Percentiles rank a stretch among this genome's conserved stretches.
phyloP scores from a whole-genome alignment of 371 early-diverging fungal genomes.

The Smittium culicis region DNA sequence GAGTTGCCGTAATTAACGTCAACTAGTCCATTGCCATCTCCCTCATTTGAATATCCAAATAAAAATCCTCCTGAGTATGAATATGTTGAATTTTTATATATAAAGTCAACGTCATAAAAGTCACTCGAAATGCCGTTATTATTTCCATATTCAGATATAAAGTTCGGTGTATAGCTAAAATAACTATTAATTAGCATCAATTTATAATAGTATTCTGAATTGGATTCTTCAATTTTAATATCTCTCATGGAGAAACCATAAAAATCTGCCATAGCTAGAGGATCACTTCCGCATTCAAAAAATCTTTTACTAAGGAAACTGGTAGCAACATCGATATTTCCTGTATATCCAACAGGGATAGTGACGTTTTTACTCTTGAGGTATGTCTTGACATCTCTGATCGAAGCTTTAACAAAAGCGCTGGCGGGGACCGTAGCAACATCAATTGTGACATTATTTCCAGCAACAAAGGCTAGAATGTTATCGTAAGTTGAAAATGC shows the following conservation, averaged over 20 bases:
- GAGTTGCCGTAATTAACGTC: constrained; percentile 27
- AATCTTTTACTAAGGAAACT: constrained; percentile 49
- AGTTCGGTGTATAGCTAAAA: too few relatives aligned
- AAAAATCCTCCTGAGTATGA: constrained; percentile 62
- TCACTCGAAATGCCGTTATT: constrained; percentile 29
- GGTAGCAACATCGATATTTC: constrained; percentile 55
- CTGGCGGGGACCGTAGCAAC: constrained; percentile 49
- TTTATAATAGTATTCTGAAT: too few relatives aligned
- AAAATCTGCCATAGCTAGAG: constrained; percentile 46
- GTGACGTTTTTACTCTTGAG: constrained; percentile 30
- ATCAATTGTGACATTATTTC: constrained; percentile 67
- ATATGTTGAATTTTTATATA: constrained; percentile 52
- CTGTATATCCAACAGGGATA: constrained; percentile 72
- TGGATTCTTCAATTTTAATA: constrained; percentile 30
- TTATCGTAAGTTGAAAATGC: constrained; percentile 51
- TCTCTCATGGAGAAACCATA: constrained; percentile 40
- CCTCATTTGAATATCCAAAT: constrained; percentile 66
- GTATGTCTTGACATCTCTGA: constrained; percentile 55
- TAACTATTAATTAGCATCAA: too few relatives aligned
- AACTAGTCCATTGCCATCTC: constrained; percentile 61
- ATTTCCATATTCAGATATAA: constrained; percentile 35
- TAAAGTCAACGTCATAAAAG: constrained; percentile 33
- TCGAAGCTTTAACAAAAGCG: constrained; percentile 53
- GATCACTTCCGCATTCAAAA: constrained; percentile 55
- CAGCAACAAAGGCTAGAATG: constrained; percentile 54